These are phyloP conservation scores for Hyaloperonospora brassicae DNA, from an alignment of 352 stramenopile species.

Conservation along the genomic window DNA sequence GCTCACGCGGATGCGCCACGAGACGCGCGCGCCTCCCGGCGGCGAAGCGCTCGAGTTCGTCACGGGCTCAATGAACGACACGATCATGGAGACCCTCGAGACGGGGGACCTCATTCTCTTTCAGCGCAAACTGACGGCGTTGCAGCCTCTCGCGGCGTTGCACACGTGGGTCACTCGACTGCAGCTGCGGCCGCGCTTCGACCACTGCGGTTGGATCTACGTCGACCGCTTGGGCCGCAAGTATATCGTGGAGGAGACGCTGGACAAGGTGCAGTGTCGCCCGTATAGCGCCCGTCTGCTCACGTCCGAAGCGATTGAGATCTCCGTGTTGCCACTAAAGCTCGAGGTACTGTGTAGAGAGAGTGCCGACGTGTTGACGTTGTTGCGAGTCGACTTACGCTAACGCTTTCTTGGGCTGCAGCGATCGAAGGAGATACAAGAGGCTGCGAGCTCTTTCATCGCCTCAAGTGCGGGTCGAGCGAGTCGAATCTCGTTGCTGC, in stretches of 20 bases:
- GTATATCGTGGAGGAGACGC: constrained; percentile 81
- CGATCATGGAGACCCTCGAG: constrained; percentile 80
- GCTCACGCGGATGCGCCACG: constrained; percentile 42
- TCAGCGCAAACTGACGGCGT: constrained; percentile 53
- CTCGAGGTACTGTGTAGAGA: constrained; percentile 20
- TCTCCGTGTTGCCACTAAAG: constrained; percentile 70
- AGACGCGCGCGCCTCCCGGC: constrained; percentile 24
- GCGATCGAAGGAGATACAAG: constrained; percentile 57
- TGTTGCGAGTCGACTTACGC: background rate
- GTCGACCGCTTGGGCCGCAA: constrained; percentile 75
- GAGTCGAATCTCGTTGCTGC: constrained; percentile 58
- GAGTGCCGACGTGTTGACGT: background rate
- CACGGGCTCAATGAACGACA: constrained; percentile 79
- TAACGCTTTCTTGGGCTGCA: constrained; percentile 15
- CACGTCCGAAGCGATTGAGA: constrained; percentile 62
- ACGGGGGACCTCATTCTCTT: constrained; percentile 80
- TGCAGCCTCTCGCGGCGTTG: constrained; percentile 66
- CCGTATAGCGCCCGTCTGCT: constrained; percentile 71
- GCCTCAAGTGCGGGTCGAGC: constrained; percentile 35
- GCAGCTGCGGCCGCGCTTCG: constrained; percentile 57
- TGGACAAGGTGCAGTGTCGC: constrained; percentile 65
- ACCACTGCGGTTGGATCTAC: constrained; percentile 76
- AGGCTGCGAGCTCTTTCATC: constrained; percentile 52
- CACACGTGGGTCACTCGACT: constrained; percentile 52
- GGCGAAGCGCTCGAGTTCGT: constrained; percentile 51